Conservation (phyloP, 768 basidiomycete species). For the Kwoniella sp. region DNA sequence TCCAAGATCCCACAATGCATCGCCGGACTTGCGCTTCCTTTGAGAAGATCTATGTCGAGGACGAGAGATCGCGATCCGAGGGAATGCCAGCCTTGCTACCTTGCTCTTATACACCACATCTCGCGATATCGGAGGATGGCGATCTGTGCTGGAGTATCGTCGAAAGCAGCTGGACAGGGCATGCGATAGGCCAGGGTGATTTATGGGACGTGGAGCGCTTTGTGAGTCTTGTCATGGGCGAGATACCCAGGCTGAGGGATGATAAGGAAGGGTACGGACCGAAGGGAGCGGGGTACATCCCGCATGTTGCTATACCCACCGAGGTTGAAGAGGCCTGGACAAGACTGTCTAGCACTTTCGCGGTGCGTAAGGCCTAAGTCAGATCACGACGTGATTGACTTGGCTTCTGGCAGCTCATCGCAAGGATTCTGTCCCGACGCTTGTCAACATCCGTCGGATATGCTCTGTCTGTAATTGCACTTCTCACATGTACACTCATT, state of each 20-base stretch:
- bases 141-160: neutral
- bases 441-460: too few species aligned
- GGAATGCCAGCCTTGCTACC: constrained; percentile 1
- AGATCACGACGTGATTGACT: too few species aligned
- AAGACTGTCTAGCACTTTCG: constrained; percentile 1
- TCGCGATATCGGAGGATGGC: neutral
- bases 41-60: constrained; percentile 6
- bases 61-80: neutral
- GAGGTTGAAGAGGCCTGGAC: constrained; percentile 16
- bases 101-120: constrained; percentile 4
- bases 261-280: constrained; percentile 25
- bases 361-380: neutral
- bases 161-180: neutral
- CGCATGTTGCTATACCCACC: constrained; percentile 26
- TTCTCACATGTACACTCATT: too few species aligned
- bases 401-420: too few species aligned
- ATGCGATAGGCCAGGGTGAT: neutral
- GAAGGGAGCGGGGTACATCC: constrained; percentile 22
- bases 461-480: too few species aligned
- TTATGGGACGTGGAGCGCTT: constrained; percentile 19
- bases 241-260: constrained; percentile 27
- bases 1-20: constrained; percentile 30
- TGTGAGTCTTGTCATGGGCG: constrained; percentile 20
- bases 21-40: constrained; percentile 22
- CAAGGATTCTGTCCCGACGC: too few species aligned